These are phyloP conservation scores for Pistacia vera DNA, from an alignment of 345 rosid genomes.

Conservation along the genomic window DNA sequence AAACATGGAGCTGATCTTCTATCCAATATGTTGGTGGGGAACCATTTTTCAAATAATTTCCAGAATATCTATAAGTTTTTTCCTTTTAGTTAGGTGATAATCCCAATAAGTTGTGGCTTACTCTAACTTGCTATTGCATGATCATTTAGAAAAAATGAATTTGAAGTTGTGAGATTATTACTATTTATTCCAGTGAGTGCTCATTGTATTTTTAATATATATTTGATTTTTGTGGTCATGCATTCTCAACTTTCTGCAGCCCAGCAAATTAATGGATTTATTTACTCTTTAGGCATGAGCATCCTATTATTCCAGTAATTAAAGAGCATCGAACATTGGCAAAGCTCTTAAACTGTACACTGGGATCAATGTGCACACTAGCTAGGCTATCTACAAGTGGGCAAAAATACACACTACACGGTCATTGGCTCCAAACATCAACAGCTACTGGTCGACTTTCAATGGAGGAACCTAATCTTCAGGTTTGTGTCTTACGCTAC, in stretches of 20 bases:
- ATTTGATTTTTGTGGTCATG: constrained; percentile 5
- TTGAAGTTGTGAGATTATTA: neutral
- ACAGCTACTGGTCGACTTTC: constrained; percentile 96
- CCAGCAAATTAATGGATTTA: constrained; percentile 11
- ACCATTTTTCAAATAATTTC: constrained; percentile 15
- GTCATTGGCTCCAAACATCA: constrained; percentile 97
- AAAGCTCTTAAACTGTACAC: constrained; percentile 81
- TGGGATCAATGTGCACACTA: constrained; percentile 86
- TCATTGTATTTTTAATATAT: neutral
- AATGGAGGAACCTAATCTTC: constrained; percentile 99
- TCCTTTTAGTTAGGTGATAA: neutral
- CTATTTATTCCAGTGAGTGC: neutral
- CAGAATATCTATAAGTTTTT: neutral
- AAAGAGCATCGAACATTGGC: constrained; percentile 93
- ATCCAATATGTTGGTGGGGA: neutral
- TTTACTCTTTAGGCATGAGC: constrained; percentile 71
- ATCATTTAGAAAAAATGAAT: neutral
- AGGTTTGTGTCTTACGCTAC: constrained; percentile 48
- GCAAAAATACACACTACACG: constrained; percentile 78
- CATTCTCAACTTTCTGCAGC: constrained; percentile 5
- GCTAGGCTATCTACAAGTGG: constrained; percentile 68
- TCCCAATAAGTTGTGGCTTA: neutral
- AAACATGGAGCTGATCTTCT: neutral
- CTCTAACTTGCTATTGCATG: neutral
- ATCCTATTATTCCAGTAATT: constrained; percentile 84